Evolutionary conservation across 2,329 filamentous ascomycete species (phyloP).

Genomic region (Sarocladiaceae sp.): DNA sequence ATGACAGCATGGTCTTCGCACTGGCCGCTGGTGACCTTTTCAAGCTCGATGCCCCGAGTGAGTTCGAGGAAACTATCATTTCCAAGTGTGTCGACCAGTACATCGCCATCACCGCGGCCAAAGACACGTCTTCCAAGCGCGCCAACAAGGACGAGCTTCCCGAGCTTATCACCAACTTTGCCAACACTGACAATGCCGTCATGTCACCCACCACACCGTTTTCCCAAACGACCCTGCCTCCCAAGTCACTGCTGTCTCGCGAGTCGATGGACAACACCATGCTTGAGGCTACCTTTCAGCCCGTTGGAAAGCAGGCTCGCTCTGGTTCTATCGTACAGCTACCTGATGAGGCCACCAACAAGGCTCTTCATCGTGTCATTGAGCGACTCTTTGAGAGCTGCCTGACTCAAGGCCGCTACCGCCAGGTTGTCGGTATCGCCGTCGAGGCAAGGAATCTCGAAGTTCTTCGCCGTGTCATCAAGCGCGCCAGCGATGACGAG

Average conservation of each 20-base stretch:
- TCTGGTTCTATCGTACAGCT: conserved; percentile 59
- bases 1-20: conserved; percentile 98
- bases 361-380: conserved; percentile 75
- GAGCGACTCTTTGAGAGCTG: conserved; percentile 88
- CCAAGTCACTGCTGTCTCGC: conserved; percentile 90
- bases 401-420: conserved; percentile 77
- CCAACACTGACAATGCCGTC: conserved; percentile 61
- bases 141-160: conserved; percentile 46
- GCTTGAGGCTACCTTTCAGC: conserved; percentile 52
- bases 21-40: conserved; percentile 92
- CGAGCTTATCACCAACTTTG: conserved; percentile 76
- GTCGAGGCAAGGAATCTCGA: conserved; percentile 91
- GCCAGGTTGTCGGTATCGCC: conserved; percentile 93
- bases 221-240: conserved; percentile 85
- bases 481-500: conserved; percentile 82
- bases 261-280: conserved; percentile 61
- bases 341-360: conserved; percentile 64
- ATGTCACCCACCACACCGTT: conserved; percentile 91
- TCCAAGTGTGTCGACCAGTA: conserved; percentile 98
- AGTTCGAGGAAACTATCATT: conserved; percentile 99
- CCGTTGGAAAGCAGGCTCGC: conserved; percentile 41
- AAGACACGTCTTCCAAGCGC: conserved; percentile 38
- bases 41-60: conserved; percentile 81
- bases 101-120: conserved; percentile 63
- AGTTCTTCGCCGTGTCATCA: conserved; percentile 78